A percentile compares a stretch with the other conserved stretches of the same genome.
Conservation (phyloP, 2,329 filamentous ascomycete genomes). For the Diaporthe sp. region DNA sequence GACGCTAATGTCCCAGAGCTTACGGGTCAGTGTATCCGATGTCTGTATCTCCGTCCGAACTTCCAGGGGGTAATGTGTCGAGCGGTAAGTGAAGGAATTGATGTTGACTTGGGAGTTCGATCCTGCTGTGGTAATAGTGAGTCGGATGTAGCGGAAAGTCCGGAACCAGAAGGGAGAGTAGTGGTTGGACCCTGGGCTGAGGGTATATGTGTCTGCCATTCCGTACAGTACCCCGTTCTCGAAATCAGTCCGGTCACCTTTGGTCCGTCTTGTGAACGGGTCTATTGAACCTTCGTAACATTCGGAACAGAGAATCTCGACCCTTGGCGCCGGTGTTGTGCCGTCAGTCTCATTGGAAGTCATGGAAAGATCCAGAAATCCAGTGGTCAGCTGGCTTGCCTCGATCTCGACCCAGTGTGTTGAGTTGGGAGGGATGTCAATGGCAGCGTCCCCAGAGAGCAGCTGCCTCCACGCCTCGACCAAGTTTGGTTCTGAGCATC, state of each 20-base stretch:
- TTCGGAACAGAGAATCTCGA: slow-evolving; percentile 51
- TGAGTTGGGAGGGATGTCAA: slow-evolving; percentile 40
- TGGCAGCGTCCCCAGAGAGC: slow-evolving; percentile 22
- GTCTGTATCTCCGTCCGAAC: slow-evolving; percentile 20
- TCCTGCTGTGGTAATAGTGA: slow-evolving; percentile 32
- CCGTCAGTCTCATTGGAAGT: slow-evolving; percentile 3
- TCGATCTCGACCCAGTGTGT: slow-evolving; percentile 42
- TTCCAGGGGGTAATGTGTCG: slow-evolving; percentile 30
- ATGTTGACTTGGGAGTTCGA: slow-evolving; percentile 22
- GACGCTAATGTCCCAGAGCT: slow-evolving; percentile 51
- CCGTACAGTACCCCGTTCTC: slow-evolving; percentile 38
- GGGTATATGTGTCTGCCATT: slow-evolving; percentile 32
- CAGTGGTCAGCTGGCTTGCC: slow-evolving; percentile 21
- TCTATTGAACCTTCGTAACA: slow-evolving; percentile 49
- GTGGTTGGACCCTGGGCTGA: slow-evolving; percentile 29
- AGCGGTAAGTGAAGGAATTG: slow-evolving; percentile 32
- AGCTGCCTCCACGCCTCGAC: background rate
- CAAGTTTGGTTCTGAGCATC: background rate
- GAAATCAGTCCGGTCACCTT: slow-evolving; percentile 41
- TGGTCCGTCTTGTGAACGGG: slow-evolving; percentile 32
- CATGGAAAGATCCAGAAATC: slow-evolving; percentile 2
- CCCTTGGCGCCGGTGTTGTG: slow-evolving; percentile 35
- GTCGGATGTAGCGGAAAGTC: slow-evolving; percentile 42
- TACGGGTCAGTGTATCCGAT: background rate
- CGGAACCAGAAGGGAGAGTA: slow-evolving; percentile 43